Evolutionary conservation across 306 rosid genomes (phyloP).

Genomic region (Trifolium fragiferum): DNA sequence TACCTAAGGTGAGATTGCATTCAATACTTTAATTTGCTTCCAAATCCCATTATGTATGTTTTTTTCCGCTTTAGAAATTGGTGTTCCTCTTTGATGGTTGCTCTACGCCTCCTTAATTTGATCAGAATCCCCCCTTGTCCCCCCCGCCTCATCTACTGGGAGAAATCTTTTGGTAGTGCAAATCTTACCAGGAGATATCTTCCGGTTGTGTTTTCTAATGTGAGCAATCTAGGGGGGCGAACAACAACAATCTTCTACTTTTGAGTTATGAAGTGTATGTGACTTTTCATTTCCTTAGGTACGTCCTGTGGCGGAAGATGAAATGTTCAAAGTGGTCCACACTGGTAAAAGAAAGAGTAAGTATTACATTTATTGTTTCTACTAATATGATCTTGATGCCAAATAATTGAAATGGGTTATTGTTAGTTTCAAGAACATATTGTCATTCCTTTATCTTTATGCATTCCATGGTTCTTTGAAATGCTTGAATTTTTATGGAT

Average conservation of each 20-base stretch:
- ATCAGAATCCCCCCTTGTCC: too few species aligned
- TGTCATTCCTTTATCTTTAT: not conserved
- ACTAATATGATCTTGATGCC: not conserved
- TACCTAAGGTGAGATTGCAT: conserved; percentile 69
- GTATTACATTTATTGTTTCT: conserved; percentile 35
- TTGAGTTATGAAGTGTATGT: conserved; percentile 3
- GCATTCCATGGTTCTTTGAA: conserved; percentile 1
- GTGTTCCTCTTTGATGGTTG: too few species aligned
- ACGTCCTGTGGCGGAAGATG: conserved; percentile 95
- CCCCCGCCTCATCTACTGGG: too few species aligned
- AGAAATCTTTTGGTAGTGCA: too few species aligned
- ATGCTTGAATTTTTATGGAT: not conserved
- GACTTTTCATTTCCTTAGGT: conserved; percentile 54
- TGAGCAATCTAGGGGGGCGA: too few species aligned
- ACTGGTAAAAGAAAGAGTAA: conserved; percentile 90
- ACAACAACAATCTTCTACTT: not conserved
- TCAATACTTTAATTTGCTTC: not conserved
- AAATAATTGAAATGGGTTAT: not conserved
- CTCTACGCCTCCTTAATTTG: too few species aligned
- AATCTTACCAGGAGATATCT: too few species aligned
- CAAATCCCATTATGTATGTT: not conserved
- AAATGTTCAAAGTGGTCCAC: conserved; percentile 89
- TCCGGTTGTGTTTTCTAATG: too few species aligned
- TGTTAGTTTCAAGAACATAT: conserved; percentile 6
- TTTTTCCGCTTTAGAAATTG: not conserved